Evolutionary conservation across 768 basidiomycete genomes (phyloP), one percentile per base, ranked within the genome.

Genomic region (Sutorius australiensis): DNA sequence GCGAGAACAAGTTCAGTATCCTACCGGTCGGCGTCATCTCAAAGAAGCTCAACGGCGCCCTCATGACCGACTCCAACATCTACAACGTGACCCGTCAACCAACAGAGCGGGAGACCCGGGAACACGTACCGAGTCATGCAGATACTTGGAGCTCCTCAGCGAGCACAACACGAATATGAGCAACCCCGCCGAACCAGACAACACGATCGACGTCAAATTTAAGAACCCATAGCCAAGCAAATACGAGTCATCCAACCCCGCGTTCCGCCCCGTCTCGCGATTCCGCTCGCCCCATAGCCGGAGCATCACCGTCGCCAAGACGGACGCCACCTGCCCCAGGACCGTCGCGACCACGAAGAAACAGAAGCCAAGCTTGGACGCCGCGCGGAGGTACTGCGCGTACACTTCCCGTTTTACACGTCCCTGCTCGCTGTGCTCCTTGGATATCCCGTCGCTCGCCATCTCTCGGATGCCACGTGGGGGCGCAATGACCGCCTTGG

Each of bases 1-100:
- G 83, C 3, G 91, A 91, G 71, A 98, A 98, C 27, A 97, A 68
- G 69, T 97, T 98, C 47, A 98, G 66, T 49, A 95, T 87, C 9
- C 92, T 89, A 50, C 92, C 92, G 14, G 81, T 85, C 2, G 93
- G 95, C 0, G 93, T 97, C 49, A 78, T 71, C 68, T 97, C 95
- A 66, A 97, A 98, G 75, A 92, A 98, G 59, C 81, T 84, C 59
- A 95, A 68, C 0, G 92, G 92, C 0, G 91, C 87, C 24, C 80
- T 80, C 76, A 98, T 83, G 32, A 98, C 77, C 3, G 92, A 80
- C 43, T 80, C 63, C 61, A 92, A 70, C 88, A 92, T 91, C 87
- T 90, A 55, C 16, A 9, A 27, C 42, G 48, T 33, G 54, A 49
- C 46, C 34, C n/a, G 36, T 44, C 9, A 50, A 28, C 28, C 11